phyloP scores from a whole-genome alignment of 176 grass and related monocot genomes.

The Thalia dealbata region DNA sequence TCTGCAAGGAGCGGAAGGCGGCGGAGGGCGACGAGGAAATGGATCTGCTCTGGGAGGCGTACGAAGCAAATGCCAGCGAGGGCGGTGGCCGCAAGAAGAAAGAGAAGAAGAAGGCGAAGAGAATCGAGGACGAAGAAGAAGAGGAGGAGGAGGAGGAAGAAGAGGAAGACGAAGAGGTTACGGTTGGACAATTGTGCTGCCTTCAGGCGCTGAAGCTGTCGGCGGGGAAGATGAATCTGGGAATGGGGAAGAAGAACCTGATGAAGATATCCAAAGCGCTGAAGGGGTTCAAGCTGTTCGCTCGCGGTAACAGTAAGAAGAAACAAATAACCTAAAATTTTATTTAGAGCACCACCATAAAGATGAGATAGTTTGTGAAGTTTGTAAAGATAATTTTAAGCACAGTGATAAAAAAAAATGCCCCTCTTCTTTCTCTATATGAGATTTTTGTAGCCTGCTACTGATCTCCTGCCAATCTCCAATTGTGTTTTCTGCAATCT shows the following conservation, averaged over 20 bases:
- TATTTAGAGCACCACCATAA: background rate
- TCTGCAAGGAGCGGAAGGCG: constrained; percentile 6
- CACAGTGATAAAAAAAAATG: background rate
- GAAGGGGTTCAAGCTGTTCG: constrained; percentile 47
- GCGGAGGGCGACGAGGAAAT: constrained; percentile 60
- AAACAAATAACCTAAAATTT: background rate
- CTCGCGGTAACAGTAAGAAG: constrained; percentile 21
- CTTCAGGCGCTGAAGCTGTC: constrained; percentile 79
- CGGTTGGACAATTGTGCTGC: constrained; percentile 65
- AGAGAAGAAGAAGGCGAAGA: constrained; percentile 15
- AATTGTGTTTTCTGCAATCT: background rate
- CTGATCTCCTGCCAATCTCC: background rate
- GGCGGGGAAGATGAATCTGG: constrained; percentile 72
- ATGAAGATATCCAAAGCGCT: constrained; percentile 74
- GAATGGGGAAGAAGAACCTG: constrained; percentile 63
- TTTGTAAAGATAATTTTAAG: background rate
- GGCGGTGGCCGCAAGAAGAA: background rate
- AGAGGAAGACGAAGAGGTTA: constrained; percentile 13
- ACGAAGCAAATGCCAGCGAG: constrained; percentile 48
- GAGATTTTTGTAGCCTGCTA: background rate
- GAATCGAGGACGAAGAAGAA: constrained; percentile 11
- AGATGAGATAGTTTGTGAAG: background rate
- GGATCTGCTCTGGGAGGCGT: constrained; percentile 96
- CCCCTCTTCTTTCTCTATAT: background rate
- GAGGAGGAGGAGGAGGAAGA: constrained; percentile 20